These are phyloP conservation scores for Gaultheria prostrata DNA, from an alignment of 148 eudicot species.

Conservation along the genomic window DNA sequence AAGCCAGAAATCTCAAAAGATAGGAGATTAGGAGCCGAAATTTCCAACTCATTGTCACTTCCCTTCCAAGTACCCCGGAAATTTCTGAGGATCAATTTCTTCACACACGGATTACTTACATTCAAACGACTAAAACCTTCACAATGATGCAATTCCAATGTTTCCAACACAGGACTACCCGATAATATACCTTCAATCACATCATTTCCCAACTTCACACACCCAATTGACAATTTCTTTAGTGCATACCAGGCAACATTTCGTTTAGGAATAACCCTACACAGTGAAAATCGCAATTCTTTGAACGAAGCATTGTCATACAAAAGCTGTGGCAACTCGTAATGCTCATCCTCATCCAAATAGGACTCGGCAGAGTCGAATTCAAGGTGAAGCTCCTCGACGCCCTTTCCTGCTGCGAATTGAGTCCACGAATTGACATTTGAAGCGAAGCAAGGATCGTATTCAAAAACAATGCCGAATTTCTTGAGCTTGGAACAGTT, in stretches of 20 bases:
- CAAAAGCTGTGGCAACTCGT: slow-evolving; percentile 7
- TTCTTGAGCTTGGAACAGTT: background rate
- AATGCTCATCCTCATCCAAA: background rate
- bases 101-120: background rate
- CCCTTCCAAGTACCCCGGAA: accelerated
- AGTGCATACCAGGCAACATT: background rate
- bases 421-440: background rate
- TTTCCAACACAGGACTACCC: background rate
- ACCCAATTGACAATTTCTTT: background rate
- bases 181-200: background rate
- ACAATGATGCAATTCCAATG: background rate
- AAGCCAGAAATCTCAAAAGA: background rate
- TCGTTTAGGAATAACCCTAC: background rate
- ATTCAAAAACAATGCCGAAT: background rate
- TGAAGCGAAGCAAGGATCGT: background rate
- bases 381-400: background rate
- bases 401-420: background rate
- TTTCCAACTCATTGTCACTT: background rate
- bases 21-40: background rate
- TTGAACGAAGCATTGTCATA: background rate
- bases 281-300: background rate
- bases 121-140: background rate
- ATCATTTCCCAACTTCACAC: background rate
- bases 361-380: background rate
- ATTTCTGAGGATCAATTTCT: background rate